Base-by-base conservation (phyloP, 805 yeast genomes). In the Wickerhamia fluorescens region DNA sequence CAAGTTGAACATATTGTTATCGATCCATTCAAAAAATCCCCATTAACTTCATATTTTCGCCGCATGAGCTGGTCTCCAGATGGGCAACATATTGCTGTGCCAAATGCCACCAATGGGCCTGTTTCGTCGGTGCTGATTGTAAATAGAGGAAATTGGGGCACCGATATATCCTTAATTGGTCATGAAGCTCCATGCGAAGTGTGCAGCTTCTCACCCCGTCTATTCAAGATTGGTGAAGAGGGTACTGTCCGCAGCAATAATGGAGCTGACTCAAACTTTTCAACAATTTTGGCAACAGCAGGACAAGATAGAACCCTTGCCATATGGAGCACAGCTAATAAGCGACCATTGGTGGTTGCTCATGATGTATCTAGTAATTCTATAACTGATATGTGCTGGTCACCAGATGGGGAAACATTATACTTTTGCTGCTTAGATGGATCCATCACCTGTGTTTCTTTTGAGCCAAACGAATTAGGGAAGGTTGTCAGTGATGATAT, bases 251-350 rank as follows among this genome's bases (percentile, higher is more conserved):
- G n/a, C n/a, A n/a, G 34, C 35, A 39, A 38, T 1, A 4, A 38
- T 31, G 32, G 34, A 28, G 25, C 41, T 13, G 57, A 66, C 8
- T 52, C 35, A 20, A 51, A 52, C 37, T 58, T 68, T 29, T 66
- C 81, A 6, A 79, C 95, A 0, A 72, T 89, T 1, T 64, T 89
- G n/a, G 96, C 96, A 2, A 82, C 96, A 16, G 96, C 89, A 9
- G 97, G 97, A 7, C 97, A 89, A 55, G 98, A 89, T 54, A 77
- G 84, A 45, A 72, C 87, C 1, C 55, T 92, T 21, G 94, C 87
- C 0, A 63, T 89, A 5, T 89, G 98, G 98, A 78, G 77, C 45
- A 89, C 95, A 0, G 56, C 72, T 2, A 68, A 67, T 29, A 71
- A 87, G 4, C 66, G 84, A 28, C 97, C 98, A 1, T 53, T 92